Base-by-base conservation (phyloP, 129 eudicot genomes). In the Centrapalus pauciflorus region DNA sequence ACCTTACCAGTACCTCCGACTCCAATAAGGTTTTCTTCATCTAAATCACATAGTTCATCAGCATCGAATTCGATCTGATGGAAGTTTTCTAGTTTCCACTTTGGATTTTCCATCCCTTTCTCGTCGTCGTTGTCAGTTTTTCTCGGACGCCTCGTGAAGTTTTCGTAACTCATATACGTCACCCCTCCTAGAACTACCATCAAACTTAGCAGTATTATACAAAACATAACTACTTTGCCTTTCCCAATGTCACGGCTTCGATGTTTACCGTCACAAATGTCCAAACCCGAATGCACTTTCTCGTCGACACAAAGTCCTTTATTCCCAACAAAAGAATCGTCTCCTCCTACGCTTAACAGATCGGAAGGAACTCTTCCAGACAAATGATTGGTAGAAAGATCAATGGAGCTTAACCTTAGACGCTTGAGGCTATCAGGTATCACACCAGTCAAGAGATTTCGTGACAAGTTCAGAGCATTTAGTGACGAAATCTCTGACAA, bases 1-100 rank as follows among this genome's bases (percentile, higher is more conserved):
- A 93, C 99, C 71, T 86, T 93, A 35, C 99, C 99, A 0, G 89
- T 88, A 27, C 99, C 84, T 41, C 99, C 99, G 4, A 78, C 82
- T 3, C 96, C 99, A 2, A 93, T 80, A 84, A 93, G 70, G 58
- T 86, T 93, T 8, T 48, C 88, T 68, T 86, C 87, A n/a, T 86
- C 90, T 60, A 89, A 37, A 34, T 76, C 69, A 16, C 81, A 75
- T 29, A 93, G 37, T 41, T 93, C 99, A 55, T 93, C 95, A 0
- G 51, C 96, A 74, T 86, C 95, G 13, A 93, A 77, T 37, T 88
- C 95, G 40, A 93, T 69, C 4, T 69, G 82, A 48, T 93, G 99
- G 83, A 89, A 93, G 54, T 81, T 85, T 75, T 86, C 86, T 14
- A 93, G 77, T 54, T 82, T 89, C 92, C 95, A 93, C 12, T 77